A percentile compares a stretch with the other conserved stretches of the same genome.
These are phyloP conservation scores for Vaccinium corymbosum DNA, from an alignment of 148 eudicot genomes.

Conservation along the genomic window DNA sequence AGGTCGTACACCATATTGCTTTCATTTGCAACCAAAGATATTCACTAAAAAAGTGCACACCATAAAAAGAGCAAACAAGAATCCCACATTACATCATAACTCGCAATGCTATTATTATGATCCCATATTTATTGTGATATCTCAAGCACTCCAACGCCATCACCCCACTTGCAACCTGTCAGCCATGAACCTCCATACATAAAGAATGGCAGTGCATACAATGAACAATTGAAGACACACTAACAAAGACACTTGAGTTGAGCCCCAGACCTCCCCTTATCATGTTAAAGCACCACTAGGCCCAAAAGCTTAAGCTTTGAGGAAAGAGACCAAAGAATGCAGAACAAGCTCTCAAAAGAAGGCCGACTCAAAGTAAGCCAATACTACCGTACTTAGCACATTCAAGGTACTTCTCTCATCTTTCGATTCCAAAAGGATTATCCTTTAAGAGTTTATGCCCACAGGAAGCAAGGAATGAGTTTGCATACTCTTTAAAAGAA, in stretches of 20 bases:
- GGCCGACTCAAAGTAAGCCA: not conserved
- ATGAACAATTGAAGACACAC: not conserved
- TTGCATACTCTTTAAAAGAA: not conserved
- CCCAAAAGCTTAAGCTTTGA: not conserved
- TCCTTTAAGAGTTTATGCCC: not conserved
- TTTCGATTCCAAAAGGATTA: not conserved
- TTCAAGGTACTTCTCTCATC: not conserved
- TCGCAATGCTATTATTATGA: not conserved
- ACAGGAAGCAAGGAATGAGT: not conserved
- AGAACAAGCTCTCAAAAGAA: not conserved
- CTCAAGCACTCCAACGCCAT: not conserved
- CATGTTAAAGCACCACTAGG: conserved; percentile 1
- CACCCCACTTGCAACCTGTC: not conserved
- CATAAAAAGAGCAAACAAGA: not conserved
- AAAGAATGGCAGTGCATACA: not conserved
- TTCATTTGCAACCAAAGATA: not conserved
- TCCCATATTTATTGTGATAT: not conserved
- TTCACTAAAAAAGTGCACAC: not conserved
- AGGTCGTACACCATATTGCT: not conserved
- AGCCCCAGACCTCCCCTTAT: not conserved
- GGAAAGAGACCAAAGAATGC: conserved; percentile 5
- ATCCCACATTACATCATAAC: not conserved
- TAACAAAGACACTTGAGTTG: not conserved
- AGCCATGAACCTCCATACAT: not conserved
- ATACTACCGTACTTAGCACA: not conserved